Base-by-base conservation (phyloP, 345 rosid genomes). In the Stellera chamaejasme region DNA sequence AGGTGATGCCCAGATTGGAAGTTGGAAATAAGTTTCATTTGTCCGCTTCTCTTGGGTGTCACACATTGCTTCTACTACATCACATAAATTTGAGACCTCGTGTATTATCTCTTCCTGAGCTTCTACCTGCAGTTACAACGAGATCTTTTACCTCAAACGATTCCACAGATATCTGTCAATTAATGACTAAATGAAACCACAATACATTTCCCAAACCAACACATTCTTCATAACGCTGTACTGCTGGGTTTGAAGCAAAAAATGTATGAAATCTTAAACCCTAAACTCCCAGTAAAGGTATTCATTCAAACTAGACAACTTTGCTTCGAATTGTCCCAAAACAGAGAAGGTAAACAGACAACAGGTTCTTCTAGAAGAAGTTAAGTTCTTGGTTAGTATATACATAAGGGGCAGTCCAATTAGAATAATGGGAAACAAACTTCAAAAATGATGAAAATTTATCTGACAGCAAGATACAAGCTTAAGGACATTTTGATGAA, bases 1-100 rank as follows among this genome's bases (percentile, higher is more conserved):
- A 0, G 95, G 93, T 2, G 95, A 84, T 46, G 75, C 71, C 98
- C 97, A 92, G n/a, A 92, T 60, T 1, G 77, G 79, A 65, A 86
- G 85, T 69, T 81, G 74, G 6, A 81, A 58, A 27, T 75, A 71
- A 0, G 73, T 58, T 44, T 82, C 72, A 19, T 65, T 79, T 11
- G 63, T 50, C 11, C 52, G 58, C 48, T 82, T 85, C 69, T 81
- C 77, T 47, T 73, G 80, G 3, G 75, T 57, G 50, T 60, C 56
- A 72, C 85, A 82, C 56, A 78, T 55, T 56, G 81, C 77, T 51
- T 92, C 97, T 2, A 84, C 83, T 36, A 72, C 72, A 58, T 81
- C 83, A 54, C 98, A 92, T 46, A 84, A 36, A 62, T 74, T 78
- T 1, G 85, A 76, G 5, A 79, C 67, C 14, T 86, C 80, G 0